These are phyloP conservation scores for Ceratorhiza oryzae-sativae DNA, from an alignment of 1,284 basidiomycete genomes.

Conservation along the genomic window DNA sequence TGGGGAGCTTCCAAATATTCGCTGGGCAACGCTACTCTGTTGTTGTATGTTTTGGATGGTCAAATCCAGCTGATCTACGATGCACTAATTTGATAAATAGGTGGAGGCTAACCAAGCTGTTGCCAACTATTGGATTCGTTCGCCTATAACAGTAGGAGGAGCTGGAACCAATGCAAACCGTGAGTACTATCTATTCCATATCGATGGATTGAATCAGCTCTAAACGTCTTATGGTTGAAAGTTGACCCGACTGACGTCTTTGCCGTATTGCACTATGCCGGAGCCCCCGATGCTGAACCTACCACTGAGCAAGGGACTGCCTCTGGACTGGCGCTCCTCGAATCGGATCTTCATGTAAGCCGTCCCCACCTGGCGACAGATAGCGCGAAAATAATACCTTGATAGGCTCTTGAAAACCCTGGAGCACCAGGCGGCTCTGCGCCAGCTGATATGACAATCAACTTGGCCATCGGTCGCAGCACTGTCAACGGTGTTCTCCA, in stretches of 20 bases:
- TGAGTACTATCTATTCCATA: background rate
- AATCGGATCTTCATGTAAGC: slow-evolving; percentile 30
- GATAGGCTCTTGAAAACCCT: slow-evolving; percentile 24
- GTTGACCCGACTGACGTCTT: slow-evolving; percentile 36
- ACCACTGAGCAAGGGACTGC: slow-evolving; percentile 36
- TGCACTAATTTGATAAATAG: background rate
- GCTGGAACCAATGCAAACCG: slow-evolving; percentile 31
- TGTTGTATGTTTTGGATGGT: slow-evolving; percentile 61
- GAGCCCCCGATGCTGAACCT: slow-evolving; percentile 23
- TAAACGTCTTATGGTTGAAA: background rate
- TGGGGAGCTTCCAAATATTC: slow-evolving; percentile 74
- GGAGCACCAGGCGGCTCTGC: slow-evolving; percentile 33
- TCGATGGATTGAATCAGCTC: background rate
- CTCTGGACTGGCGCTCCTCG: slow-evolving; percentile 10
- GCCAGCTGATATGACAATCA: slow-evolving; percentile 20
- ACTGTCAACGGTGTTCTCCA: slow-evolving; percentile 21
- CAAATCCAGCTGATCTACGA: background rate
- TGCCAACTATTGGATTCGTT: slow-evolving; percentile 37
- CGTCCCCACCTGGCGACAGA: background rate
- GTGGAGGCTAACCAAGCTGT: slow-evolving; percentile 18
- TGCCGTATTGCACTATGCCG: slow-evolving; percentile 27
- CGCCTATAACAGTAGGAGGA: slow-evolving; percentile 30
- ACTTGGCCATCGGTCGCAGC: slow-evolving; percentile 25
- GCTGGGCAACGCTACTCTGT: slow-evolving; percentile 94
- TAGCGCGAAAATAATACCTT: background rate